A percentile compares a stretch with the other conserved stretches of the same genome.
Evolutionary conservation across 2,329 filamentous ascomycete genomes (phyloP).

Genomic region (Phyllosticta ampelicida): DNA sequence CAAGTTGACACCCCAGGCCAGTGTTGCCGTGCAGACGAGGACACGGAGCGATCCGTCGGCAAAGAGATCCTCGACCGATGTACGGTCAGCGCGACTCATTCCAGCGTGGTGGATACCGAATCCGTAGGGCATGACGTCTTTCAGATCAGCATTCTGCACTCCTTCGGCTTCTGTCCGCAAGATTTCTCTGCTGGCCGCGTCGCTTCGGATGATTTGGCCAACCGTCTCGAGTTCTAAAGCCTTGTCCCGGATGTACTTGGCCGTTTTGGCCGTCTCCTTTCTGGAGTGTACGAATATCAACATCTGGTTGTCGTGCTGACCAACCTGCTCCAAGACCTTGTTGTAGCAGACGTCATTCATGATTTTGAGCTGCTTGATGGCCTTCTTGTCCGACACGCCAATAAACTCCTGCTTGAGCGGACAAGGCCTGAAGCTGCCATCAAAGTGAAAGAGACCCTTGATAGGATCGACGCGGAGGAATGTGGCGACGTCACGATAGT

Average conservation of each 20-base stretch:
- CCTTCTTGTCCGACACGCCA: constrained; percentile 92
- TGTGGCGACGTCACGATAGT: constrained; percentile 90
- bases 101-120: constrained; percentile 98
- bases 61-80: constrained; percentile 90
- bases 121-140: constrained; percentile 89
- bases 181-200: constrained; percentile 84
- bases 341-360: constrained; percentile 99
- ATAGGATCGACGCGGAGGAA: constrained; percentile 82
- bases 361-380: constrained; percentile 96
- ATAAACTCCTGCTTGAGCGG: constrained; percentile 95
- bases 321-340: constrained; percentile 94
- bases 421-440: constrained; percentile 86
- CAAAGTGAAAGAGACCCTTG: constrained; percentile 91
- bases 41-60: constrained; percentile 86
- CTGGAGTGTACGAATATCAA: constrained; percentile 97
- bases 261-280: constrained; percentile 97
- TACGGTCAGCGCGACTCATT: constrained; percentile 91
- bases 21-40: constrained; percentile 91
- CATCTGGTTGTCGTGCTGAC: constrained; percentile 90
- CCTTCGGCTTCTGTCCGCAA: constrained; percentile 73
- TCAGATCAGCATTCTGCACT: constrained; percentile 76
- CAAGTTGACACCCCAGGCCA: constrained; percentile 97
- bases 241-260: constrained; percentile 91
- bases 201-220: constrained; percentile 84
- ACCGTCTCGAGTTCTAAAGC: constrained; percentile 96